Conservation (phyloP, 768 basidiomycete genomes). For the Hortiboletus campestris region DNA sequence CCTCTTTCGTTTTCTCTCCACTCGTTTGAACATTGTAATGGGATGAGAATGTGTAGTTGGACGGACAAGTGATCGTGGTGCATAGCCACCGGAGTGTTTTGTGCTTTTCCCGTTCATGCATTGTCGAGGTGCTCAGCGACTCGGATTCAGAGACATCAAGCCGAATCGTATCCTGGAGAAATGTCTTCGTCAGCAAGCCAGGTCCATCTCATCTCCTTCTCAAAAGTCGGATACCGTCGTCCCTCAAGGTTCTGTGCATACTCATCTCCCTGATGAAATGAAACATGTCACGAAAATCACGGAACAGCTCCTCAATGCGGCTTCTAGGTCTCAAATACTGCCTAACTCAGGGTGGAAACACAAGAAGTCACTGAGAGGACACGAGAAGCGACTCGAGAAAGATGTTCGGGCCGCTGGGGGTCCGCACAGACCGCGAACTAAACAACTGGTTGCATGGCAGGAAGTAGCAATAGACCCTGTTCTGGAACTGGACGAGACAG, state of each 20-base stretch:
- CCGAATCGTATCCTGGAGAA: slow-evolving; percentile 12
- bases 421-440: slow-evolving; percentile 19
- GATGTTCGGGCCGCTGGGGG: slow-evolving; percentile 14
- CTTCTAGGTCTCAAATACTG: slow-evolving; percentile 24
- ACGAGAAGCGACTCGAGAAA: slow-evolving; percentile 38
- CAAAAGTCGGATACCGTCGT: neutral
- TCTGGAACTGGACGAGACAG: slow-evolving; percentile 10
- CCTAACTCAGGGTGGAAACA: slow-evolving; percentile 37
- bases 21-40: slow-evolving; percentile 70
- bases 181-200: neutral
- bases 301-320: slow-evolving; percentile 35
- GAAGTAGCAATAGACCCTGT: slow-evolving; percentile 17
- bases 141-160: slow-evolving; percentile 18
- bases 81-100: slow-evolving; percentile 24
- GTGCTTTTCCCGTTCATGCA: slow-evolving; percentile 32
- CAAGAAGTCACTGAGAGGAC: slow-evolving; percentile 35
- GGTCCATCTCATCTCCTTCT: neutral
- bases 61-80: neutral
- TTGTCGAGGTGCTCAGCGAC: slow-evolving; percentile 17
- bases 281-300: slow-evolving; percentile 20
- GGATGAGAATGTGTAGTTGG: neutral
- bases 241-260: neutral
- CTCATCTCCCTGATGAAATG: slow-evolving; percentile 1
- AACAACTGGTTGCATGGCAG: slow-evolving; percentile 26
- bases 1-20: slow-evolving; percentile 62